Conservation (phyloP, 306 rosid species). For the Hippophae tibetana region DNA sequence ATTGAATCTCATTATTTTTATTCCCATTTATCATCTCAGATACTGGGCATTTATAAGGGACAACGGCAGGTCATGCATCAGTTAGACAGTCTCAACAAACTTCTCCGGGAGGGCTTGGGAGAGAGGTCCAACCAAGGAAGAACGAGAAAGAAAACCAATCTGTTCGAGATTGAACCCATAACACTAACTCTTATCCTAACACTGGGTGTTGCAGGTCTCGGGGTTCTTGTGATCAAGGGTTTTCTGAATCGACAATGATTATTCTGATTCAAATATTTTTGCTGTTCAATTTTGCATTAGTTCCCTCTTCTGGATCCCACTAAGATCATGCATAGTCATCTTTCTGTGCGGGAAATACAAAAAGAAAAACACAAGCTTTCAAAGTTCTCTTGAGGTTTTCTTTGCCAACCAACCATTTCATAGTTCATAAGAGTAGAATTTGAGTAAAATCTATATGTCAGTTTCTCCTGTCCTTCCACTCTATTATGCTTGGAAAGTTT, state of each 20-base stretch:
- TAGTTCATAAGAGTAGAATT: no score
- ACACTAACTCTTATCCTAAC: constrained; percentile 32
- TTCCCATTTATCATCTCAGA: constrained; percentile 20
- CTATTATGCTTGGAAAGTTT: no score
- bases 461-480: no score
- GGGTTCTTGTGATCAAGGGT: constrained; percentile 60
- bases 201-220: constrained; percentile 56
- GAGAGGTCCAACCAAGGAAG: constrained; percentile 43
- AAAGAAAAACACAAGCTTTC: no score
- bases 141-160: constrained; percentile 36
- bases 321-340: no score
- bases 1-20: no score
- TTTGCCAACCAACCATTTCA: no score
- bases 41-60: constrained; percentile 48
- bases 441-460: no score
- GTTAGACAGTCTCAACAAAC: constrained; percentile 61
- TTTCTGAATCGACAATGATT: constrained; percentile 32
- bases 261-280: constrained; percentile 2
- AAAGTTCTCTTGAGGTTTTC: no score
- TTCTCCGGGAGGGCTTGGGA: constrained; percentile 42
- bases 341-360: no score
- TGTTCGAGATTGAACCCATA: constrained; percentile 26
- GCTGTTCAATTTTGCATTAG: neutral
- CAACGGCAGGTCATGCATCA: constrained; percentile 92
- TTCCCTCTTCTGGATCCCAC: neutral